Base-by-base conservation (phyloP, 106 monocot species). In the Acorus calamus region DNA sequence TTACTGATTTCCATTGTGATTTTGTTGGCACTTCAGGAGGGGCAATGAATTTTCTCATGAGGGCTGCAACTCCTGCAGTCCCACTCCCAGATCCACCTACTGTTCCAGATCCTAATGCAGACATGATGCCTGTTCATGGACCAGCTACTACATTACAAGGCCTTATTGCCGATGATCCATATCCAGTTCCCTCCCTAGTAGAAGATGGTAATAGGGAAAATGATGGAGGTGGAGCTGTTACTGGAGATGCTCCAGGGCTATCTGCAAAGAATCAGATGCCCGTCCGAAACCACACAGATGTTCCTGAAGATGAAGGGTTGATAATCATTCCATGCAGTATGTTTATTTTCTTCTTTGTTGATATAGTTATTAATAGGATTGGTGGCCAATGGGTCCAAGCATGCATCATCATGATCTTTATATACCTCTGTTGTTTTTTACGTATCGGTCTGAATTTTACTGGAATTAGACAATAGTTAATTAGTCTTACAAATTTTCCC, bases 241-340 rank as follows among this genome's bases (percentile, higher is more conserved):
- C 46, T 63, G 61, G 47, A 54, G 53, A 6, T n/a, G 11, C 58
- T 55, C 13, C 10, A 58, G 63, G 41, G 56, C 48, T 62, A n/a
- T 60, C 66, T 74, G 56, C 63, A 3, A 75, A 77, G 68, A 60
- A 51, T 44, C 63, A 69, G 8, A 14, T 71, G 52, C 60, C 72
- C 10, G 49, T 51, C 13, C 72, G 76, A 58, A 84, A 76, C 43
- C 88, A 84, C 67, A 55, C 73, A 52, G 84, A 88, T 78, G 88
- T 88, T 62, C n/a, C 52, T 4, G 84, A 84, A 42, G 79, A 76
- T 52, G 78, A 88, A 71, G 88, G 88, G 67, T 88, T 84, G 70
- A 88, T 88, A 62, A 81, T 69, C n/a, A 88, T 88, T 65, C 84
- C 83, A 14, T 52, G 72, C 56, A 66, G 87, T 87, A 76, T 59